phyloP scores from a whole-genome alignment of 495 filamentous ascomycete species.

The Penicillium maclennaniae region DNA sequence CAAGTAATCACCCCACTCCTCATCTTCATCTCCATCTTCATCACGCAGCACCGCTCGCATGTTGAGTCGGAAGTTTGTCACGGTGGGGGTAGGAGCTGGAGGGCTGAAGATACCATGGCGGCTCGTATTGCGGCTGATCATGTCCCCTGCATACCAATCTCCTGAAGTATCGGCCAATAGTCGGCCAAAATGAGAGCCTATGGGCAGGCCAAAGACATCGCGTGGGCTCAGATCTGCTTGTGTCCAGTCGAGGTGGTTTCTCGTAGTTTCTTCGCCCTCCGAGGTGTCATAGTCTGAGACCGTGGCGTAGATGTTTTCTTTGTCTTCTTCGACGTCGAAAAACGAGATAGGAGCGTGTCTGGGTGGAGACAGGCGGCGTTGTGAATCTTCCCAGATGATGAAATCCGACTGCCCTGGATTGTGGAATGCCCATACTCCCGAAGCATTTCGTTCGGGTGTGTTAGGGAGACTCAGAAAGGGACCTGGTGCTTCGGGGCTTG shows the following conservation, averaged over 20 bases:
- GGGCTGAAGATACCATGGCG: neutral
- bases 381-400: neutral
- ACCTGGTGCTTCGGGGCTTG: neutral
- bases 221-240: neutral
- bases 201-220: conserved; percentile 1
- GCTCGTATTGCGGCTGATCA: neutral
- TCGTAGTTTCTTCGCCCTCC: neutral
- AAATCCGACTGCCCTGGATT: neutral
- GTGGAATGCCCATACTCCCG: neutral
- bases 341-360: neutral
- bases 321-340: conserved; percentile 8
- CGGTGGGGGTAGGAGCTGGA: neutral
- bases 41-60: neutral
- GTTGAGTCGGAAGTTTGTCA: neutral
- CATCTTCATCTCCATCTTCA: neutral
- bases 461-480: neutral
- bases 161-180: neutral
- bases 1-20: neutral
- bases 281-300: conserved; percentile 11
- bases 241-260: neutral
- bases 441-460: neutral
- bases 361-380: neutral
- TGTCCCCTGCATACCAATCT: neutral
- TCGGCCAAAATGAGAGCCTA: neutral
- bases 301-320: conserved; percentile 8